Evolutionary conservation across 306 rosid species (phyloP).

Genomic region (Erythrophleum fordii): DNA sequence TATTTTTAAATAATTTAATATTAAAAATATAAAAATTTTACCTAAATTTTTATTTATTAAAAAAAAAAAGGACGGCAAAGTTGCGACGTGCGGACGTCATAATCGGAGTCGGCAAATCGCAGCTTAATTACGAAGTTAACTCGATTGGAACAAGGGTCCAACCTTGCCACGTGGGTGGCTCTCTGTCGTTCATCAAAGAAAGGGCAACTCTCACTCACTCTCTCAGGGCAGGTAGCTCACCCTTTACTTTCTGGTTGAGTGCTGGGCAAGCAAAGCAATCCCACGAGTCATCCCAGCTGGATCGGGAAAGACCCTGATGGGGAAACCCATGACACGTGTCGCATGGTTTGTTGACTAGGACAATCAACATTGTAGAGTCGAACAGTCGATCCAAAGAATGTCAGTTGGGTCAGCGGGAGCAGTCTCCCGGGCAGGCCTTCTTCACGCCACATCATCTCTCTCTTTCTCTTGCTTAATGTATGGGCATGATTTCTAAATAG

Average conservation of each 20-base stretch:
- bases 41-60: too few species aligned
- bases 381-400: slow-evolving; percentile 8
- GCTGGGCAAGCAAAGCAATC: slow-evolving; percentile 49
- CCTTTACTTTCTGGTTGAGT: slow-evolving; percentile 47
- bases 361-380: neutral
- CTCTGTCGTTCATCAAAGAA: slow-evolving; percentile 34
- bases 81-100: slow-evolving; percentile 55
- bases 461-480: slow-evolving; percentile 31
- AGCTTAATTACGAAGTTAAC: slow-evolving; percentile 54
- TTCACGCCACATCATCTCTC: slow-evolving; percentile 45
- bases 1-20: too few species aligned
- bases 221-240: neutral
- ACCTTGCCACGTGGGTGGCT: slow-evolving; percentile 48
- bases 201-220: neutral
- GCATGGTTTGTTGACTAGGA: neutral
- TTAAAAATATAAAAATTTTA: too few species aligned
- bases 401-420: slow-evolving; percentile 41
- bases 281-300: slow-evolving; percentile 63
- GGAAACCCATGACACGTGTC: neutral
- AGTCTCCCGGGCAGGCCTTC: slow-evolving; percentile 44
- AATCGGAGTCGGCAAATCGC: slow-evolving; percentile 53
- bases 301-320: slow-evolving; percentile 31
- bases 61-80: slow-evolving; percentile 22
- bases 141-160: slow-evolving; percentile 36
- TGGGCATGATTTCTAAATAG: slow-evolving; percentile 36